These are phyloP conservation scores for Alternaria atra DNA, from an alignment of 2,329 filamentous ascomycete species.

Conservation along the genomic window DNA sequence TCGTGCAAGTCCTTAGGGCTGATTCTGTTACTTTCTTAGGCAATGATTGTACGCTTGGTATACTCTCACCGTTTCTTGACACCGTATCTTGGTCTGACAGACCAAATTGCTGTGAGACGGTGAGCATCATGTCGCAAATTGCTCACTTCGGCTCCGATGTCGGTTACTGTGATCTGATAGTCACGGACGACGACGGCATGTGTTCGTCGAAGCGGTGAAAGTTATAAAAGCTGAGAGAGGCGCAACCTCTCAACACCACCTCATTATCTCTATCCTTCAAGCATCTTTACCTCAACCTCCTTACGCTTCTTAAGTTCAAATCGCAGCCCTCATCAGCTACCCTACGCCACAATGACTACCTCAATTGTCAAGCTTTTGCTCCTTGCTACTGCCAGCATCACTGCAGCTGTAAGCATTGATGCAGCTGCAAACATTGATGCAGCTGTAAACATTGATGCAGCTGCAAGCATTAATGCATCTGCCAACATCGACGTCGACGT, in stretches of 20 bases:
- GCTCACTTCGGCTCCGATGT: neutral
- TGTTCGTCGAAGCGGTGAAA: neutral
- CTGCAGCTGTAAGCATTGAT: neutral
- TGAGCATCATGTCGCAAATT: neutral
- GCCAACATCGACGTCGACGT: neutral
- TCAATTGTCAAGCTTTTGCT: neutral
- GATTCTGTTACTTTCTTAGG: neutral
- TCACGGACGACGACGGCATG: neutral
- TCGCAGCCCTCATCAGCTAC: neutral
- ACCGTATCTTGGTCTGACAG: too few species aligned
- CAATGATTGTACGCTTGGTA: constrained; percentile 1
- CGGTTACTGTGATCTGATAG: neutral
- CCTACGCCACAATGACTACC: neutral
- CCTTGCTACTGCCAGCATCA: neutral
- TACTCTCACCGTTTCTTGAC: neutral
- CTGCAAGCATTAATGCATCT: neutral
- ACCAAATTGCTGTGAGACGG: neutral
- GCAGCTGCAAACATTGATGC: neutral
- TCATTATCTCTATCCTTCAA: neutral
- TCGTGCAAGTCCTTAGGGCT: neutral
- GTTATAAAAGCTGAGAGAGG: neutral
- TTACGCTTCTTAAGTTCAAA: neutral
- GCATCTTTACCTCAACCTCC: neutral
- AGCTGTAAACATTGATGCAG: neutral
- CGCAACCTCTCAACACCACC: neutral